Evolutionary conservation across 345 rosid species (phyloP).

Genomic region (Geranium brycei): DNA sequence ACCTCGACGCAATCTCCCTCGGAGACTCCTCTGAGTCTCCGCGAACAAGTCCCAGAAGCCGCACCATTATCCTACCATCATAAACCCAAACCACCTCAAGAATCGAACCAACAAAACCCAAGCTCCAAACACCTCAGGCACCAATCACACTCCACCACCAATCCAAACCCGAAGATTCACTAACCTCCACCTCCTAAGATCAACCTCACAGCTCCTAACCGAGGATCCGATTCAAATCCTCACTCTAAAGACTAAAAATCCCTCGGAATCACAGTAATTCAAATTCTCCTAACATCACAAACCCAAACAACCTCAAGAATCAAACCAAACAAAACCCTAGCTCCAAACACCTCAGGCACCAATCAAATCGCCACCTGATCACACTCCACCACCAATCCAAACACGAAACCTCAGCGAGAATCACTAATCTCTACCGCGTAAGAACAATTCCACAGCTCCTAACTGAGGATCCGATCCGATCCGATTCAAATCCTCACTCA

Average conservation of each 20-base stretch:
- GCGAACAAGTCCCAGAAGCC: slow-evolving; percentile 69
- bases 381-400: slow-evolving; percentile 4
- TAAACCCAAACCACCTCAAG: slow-evolving; percentile 14
- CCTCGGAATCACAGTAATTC: too few relatives aligned
- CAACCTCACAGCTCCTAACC: too few relatives aligned
- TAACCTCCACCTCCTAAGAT: too few relatives aligned
- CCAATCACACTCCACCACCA: slow-evolving; percentile 7
- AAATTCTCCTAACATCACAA: too few relatives aligned
- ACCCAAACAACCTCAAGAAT: slow-evolving; percentile 6
- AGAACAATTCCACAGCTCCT: not conserved
- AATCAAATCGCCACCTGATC: slow-evolving; percentile 4
- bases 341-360: not conserved
- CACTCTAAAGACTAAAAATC: too few relatives aligned
- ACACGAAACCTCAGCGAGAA: slow-evolving; percentile 1
- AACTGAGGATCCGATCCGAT: not conserved
- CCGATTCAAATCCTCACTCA: not conserved
- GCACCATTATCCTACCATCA: slow-evolving; percentile 49
- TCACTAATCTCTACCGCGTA: not conserved
- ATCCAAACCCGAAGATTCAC: not conserved
- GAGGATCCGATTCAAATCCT: too few relatives aligned
- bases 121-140: not conserved
- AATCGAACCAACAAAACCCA: slow-evolving; percentile 10
- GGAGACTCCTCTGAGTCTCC: slow-evolving; percentile 70
- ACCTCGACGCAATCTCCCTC: slow-evolving; percentile 72
- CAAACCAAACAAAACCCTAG: slow-evolving; percentile 12